phyloP scores from a whole-genome alignment of 805 yeast species.

The Jamesozyma spencerorum region DNA sequence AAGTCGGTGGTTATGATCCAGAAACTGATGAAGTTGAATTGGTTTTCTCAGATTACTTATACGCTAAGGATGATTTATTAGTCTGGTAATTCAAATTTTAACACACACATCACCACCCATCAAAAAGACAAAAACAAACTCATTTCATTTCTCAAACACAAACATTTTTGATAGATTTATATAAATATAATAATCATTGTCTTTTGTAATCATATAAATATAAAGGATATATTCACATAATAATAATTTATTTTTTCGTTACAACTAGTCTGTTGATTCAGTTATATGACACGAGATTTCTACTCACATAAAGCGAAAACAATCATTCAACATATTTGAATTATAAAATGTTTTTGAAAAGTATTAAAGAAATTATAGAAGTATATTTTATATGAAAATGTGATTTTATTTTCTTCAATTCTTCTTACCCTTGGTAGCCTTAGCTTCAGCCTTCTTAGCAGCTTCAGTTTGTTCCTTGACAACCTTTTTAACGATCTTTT shows the following conservation, averaged over 20 bases:
- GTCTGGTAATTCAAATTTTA: slow-evolving; percentile 21
- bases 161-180: background rate
- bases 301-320: too few relatives aligned
- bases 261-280: too few relatives aligned
- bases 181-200: too few relatives aligned
- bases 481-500: slow-evolving; percentile 98
- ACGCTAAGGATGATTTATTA: slow-evolving; percentile 31
- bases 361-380: slow-evolving; percentile 1
- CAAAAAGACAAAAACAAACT: background rate
- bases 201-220: too few relatives aligned
- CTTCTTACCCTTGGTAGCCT: slow-evolving; percentile 25
- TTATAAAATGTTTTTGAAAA: background rate
- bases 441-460: slow-evolving; percentile 54
- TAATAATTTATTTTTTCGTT: too few relatives aligned
- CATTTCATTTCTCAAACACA: background rate
- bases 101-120: background rate
- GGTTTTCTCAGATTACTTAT: slow-evolving; percentile 31
- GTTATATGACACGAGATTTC: too few relatives aligned
- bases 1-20: slow-evolving; percentile 45
- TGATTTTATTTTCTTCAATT: slow-evolving; percentile 8
- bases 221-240: too few relatives aligned
- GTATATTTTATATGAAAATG: slow-evolving; percentile 1
- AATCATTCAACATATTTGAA: background rate
- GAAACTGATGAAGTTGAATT: slow-evolving; percentile 34
- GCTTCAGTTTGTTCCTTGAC: slow-evolving; percentile 91